A percentile compares a stretch with the other conserved stretches of the same genome.
Evolutionary conservation across 2,329 filamentous ascomycete genomes (phyloP).

Genomic region (Nemania abortiva): DNA sequence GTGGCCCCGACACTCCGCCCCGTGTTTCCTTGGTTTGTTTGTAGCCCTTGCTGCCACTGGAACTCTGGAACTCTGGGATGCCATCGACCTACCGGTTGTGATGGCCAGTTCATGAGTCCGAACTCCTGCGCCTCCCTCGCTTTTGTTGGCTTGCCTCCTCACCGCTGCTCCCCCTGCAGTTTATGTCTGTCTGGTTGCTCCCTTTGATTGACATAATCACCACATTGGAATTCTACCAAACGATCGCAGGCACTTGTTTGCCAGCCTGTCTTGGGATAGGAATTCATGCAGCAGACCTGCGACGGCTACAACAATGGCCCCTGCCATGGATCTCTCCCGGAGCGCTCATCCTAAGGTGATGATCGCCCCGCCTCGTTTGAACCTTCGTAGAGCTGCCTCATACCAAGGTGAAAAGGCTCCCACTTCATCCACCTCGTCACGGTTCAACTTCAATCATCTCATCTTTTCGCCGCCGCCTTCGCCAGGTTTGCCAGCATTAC

Average conservation of each 20-base stretch:
- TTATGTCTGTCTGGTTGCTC: slow-evolving; percentile 33
- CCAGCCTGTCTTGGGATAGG: neutral
- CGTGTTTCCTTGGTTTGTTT: slow-evolving; percentile 28
- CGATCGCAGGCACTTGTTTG: neutral
- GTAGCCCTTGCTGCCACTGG: slow-evolving; percentile 29
- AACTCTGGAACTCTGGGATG: slow-evolving; percentile 25
- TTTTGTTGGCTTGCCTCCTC: slow-evolving; percentile 30
- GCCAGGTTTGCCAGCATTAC: slow-evolving; percentile 75
- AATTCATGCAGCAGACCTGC: slow-evolving; percentile 10
- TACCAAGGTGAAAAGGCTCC: slow-evolving; percentile 67
- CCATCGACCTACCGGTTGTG: slow-evolving; percentile 37
- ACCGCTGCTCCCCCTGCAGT: slow-evolving; percentile 36
- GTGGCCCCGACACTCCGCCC: slow-evolving; percentile 28
- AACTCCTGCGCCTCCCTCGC: slow-evolving; percentile 45
- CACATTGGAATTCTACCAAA: neutral
- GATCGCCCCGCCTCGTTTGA: slow-evolving; percentile 67
- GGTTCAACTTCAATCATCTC: slow-evolving; percentile 75
- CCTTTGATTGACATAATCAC: slow-evolving; percentile 34
- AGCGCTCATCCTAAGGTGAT: slow-evolving; percentile 63
- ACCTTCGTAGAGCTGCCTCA: slow-evolving; percentile 69
- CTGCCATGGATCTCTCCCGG: slow-evolving; percentile 60
- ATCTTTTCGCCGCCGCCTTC: slow-evolving; percentile 74
- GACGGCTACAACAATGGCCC: slow-evolving; percentile 55
- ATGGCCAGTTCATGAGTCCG: slow-evolving; percentile 42
- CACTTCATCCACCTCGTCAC: slow-evolving; percentile 70